A percentile compares a stretch with the other conserved stretches of the same genome.
These are phyloP conservation scores for Phytophthora hibernalis DNA, from an alignment of 352 stramenopile genomes.

Conservation along the genomic window DNA sequence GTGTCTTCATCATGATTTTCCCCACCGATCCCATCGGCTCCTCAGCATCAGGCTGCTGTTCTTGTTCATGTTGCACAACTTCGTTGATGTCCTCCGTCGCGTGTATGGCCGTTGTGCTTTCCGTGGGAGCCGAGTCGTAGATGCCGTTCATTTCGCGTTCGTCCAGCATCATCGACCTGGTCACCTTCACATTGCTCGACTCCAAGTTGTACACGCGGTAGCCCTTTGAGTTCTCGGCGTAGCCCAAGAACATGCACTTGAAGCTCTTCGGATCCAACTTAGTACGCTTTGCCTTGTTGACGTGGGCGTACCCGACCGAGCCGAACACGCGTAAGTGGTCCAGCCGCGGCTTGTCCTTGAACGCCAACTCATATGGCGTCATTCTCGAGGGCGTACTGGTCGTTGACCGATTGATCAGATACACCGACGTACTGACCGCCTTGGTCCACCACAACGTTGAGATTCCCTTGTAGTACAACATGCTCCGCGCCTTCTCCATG, in stretches of 20 bases:
- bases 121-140: constrained; percentile 1
- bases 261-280: too few species aligned
- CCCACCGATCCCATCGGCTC: background rate
- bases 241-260: constrained; percentile 35
- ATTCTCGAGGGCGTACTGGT: background rate
- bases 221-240: constrained; percentile 23
- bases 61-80: background rate
- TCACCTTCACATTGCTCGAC: constrained; percentile 19
- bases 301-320: constrained; percentile 35
- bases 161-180: constrained; percentile 21
- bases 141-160: constrained; percentile 24
- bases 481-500: constrained; percentile 35
- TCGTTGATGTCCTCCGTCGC: constrained; percentile 3
- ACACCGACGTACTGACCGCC: constrained; percentile 37
- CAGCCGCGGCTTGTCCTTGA: constrained; percentile 18
- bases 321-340: constrained; percentile 37
- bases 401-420: constrained; percentile 32
- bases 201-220: constrained; percentile 33
- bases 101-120: constrained; percentile 9
- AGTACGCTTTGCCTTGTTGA: constrained; percentile 28
- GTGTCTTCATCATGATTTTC: background rate
- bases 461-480: constrained; percentile 38
- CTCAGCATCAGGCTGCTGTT: background rate
- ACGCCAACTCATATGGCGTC: constrained; percentile 35
- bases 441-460: constrained; percentile 38